Conservation (phyloP, 1,139 yeast species). For the Pichia sp. region DNA sequence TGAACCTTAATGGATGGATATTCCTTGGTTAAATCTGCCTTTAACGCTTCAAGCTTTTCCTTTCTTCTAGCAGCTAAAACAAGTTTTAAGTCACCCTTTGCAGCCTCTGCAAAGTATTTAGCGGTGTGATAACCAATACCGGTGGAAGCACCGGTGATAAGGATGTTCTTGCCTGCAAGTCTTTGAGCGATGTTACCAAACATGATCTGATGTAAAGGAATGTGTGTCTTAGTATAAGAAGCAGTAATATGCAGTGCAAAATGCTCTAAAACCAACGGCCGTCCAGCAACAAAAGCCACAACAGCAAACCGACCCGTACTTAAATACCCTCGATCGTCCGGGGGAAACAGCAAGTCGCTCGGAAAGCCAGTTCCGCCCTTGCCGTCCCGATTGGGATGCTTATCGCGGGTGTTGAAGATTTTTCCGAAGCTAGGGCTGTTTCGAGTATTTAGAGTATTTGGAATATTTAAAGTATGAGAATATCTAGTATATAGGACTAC, state of each 20-base stretch:
- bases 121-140: constrained; percentile 36
- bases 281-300: not conserved
- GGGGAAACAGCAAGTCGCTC: not conserved
- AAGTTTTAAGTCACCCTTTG: constrained; percentile 42
- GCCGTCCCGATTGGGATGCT: not conserved
- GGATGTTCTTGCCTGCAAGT: constrained; percentile 40
- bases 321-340: too few relatives aligned
- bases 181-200: constrained; percentile 55
- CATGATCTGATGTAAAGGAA: constrained; percentile 24
- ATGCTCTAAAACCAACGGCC: too few relatives aligned
- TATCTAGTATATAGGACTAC: not conserved
- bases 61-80: constrained; percentile 46
- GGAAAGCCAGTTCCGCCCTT: constrained; percentile 10
- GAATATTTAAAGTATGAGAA: not conserved
- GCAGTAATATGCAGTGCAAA: not conserved
- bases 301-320: too few relatives aligned
- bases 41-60: constrained; percentile 36
- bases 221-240: not conserved
- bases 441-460: not conserved
- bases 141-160: constrained; percentile 37
- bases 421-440: too few relatives aligned
- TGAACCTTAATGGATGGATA: constrained; percentile 38
- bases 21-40: constrained; percentile 31
- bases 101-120: constrained; percentile 35
- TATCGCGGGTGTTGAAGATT: not conserved